Evolutionary conservation across 108 stramenopile species (phyloP).

Genomic region (Cyclotella baltica): DNA sequence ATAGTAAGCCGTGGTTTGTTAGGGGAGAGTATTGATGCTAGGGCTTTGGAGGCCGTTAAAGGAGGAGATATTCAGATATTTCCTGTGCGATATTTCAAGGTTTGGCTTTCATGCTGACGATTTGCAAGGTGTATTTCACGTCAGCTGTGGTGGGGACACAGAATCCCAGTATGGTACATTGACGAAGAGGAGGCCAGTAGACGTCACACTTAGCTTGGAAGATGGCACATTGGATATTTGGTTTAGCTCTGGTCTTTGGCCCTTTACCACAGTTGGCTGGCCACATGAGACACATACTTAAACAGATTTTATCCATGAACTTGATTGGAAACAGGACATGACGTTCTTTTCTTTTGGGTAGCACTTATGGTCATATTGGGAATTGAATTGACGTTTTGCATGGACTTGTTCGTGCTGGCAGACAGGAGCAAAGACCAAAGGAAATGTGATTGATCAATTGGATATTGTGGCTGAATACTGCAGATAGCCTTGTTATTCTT

Average conservation of each 20-base stretch:
- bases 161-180: conserved; percentile 96
- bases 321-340: conserved; percentile 97
- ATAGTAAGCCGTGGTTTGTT: conserved; percentile 99
- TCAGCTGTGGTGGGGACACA: conserved; percentile 98
- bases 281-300: conserved; percentile 75
- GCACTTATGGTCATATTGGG: conserved; percentile 99
- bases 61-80: conserved; percentile 91
- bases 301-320: conserved; percentile 93
- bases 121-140: conserved; percentile 86
- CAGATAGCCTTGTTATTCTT: conserved; percentile 93
- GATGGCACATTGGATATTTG: conserved; percentile 97
- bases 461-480: conserved; percentile 92
- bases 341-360: conserved; percentile 99
- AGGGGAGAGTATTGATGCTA: conserved; percentile 92
- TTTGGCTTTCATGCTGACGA: too few relatives aligned
- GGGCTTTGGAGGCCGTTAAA: conserved; percentile 89
- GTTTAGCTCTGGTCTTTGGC: conserved; percentile 99
- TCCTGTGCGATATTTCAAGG: conserved; percentile 91
- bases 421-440: conserved; percentile 97
- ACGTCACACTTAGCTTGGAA: conserved; percentile 87
- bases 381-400: conserved; percentile 90
- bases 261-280: conserved; percentile 96
- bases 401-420: conserved; percentile 95
- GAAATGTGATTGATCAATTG: conserved; percentile 98
- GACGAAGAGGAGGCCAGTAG: conserved; percentile 85